Conservation (phyloP, 768 basidiomycete genomes). For the Lactarius deliciosus region DNA sequence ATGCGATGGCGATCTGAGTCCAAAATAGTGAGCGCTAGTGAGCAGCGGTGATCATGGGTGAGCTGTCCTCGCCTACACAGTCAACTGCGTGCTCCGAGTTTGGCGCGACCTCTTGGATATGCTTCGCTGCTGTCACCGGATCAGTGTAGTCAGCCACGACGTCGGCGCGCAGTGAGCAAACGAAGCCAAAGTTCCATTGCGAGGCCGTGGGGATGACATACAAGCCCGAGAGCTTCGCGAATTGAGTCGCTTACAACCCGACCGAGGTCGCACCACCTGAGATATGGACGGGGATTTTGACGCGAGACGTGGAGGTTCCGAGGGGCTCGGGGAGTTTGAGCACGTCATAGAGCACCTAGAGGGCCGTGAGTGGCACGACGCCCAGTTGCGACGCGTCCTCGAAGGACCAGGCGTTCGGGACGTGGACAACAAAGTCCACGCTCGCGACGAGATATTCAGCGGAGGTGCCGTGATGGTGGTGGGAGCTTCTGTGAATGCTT, state of each 20-base stretch:
- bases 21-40: neutral
- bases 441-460: conserved; percentile 34
- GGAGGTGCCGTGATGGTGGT: conserved; percentile 31
- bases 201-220: conserved; percentile 40
- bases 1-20: too few species aligned
- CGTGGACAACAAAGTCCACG: conserved; percentile 29
- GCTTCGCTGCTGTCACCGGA: conserved; percentile 17
- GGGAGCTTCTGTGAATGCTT: conserved; percentile 12
- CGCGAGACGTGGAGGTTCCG: neutral
- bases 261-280: conserved; percentile 37
- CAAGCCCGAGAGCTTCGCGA: conserved; percentile 36
- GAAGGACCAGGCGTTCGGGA: conserved; percentile 26
- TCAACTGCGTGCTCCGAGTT: conserved; percentile 5
- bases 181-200: conserved; percentile 38
- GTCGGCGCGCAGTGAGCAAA: conserved; percentile 40
- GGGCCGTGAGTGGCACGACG: conserved; percentile 22
- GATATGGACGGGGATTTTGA: conserved; percentile 31
- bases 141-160: conserved; percentile 35
- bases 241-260: conserved; percentile 36
- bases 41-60: conserved; percentile 5
- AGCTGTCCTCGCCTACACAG: conserved; percentile 3
- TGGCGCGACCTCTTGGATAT: conserved; percentile 17
- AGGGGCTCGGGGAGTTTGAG: conserved; percentile 8
- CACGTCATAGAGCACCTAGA: conserved; percentile 24
- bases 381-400: conserved; percentile 25